A percentile compares a stretch with the other conserved stretches of the same genome.
phyloP scores from a whole-genome alignment of 1,284 basidiomycete species.

The Naganishia sp. region DNA sequence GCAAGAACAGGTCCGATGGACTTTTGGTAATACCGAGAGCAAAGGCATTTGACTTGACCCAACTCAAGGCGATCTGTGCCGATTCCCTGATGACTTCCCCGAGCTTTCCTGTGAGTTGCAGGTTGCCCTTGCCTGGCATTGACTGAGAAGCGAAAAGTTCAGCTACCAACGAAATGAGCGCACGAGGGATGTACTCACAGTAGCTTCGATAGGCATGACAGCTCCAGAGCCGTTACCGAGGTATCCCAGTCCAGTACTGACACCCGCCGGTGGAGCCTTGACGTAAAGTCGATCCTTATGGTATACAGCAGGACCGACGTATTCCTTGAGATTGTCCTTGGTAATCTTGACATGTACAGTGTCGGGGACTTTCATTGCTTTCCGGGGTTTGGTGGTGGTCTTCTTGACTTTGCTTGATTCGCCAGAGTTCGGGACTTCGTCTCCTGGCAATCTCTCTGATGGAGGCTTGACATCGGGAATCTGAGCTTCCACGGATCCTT shows the following conservation, averaged over 20 bases:
- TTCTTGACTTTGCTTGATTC: conserved; percentile 44
- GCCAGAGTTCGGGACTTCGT: conserved; percentile 35
- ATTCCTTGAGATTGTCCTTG: conserved; percentile 86
- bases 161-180: background rate
- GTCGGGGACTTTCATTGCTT: conserved; percentile 79
- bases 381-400: conserved; percentile 69
- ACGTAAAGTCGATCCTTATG: conserved; percentile 93
- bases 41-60: conserved; percentile 87
- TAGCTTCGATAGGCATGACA: conserved; percentile 95
- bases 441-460: conserved; percentile 50
- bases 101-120: conserved; percentile 93
- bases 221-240: conserved; percentile 93
- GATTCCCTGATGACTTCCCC: conserved; percentile 97
- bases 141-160: conserved; percentile 57
- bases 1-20: conserved; percentile 72
- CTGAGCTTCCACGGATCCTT: conserved; percentile 46
- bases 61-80: conserved; percentile 89
- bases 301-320: conserved; percentile 93
- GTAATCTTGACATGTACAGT: conserved; percentile 79
- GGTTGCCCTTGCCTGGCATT: conserved; percentile 85
- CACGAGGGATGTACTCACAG: conserved; percentile 59
- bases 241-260: conserved; percentile 92
- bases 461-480: conserved; percentile 53
- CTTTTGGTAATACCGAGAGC: conserved; percentile 80
- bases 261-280: conserved; percentile 79